These are phyloP conservation scores for Suzukiozyma palmioleophila DNA, from an alignment of 1,139 yeast species.

Conservation along the genomic window DNA sequence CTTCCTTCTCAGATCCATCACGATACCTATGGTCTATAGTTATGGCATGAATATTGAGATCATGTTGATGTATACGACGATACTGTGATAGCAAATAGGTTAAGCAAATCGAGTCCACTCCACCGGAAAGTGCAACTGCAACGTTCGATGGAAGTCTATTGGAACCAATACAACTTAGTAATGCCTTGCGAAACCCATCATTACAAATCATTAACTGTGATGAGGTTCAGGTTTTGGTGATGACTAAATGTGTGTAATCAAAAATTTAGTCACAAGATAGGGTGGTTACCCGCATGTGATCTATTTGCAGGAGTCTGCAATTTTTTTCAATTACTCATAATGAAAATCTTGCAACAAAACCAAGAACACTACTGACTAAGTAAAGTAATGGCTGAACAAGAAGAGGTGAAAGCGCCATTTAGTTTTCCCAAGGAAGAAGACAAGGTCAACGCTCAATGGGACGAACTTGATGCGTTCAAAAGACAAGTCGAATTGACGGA, in stretches of 20 bases:
- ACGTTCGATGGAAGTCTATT: constrained; percentile 13
- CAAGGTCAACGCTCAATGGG: constrained; percentile 74
- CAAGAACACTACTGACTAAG: background rate
- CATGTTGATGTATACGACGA: constrained; percentile 18
- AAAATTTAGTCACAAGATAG: background rate
- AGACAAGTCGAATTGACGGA: constrained; percentile 78
- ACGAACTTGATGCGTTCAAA: constrained; percentile 88
- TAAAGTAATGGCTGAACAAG: constrained; percentile 29
- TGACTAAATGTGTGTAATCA: background rate
- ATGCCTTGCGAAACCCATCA: constrained; percentile 10
- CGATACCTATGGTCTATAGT: constrained; percentile 60
- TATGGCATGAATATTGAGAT: constrained; percentile 38
- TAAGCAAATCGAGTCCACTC: constrained; percentile 76
- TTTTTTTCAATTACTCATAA: constrained; percentile 3
- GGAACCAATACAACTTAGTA: constrained; percentile 11
- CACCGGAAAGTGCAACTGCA: constrained; percentile 66
- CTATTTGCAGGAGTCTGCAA: background rate
- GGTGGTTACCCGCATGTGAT: background rate
- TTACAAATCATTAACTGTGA: constrained; percentile 9
- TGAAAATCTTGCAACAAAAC: background rate
- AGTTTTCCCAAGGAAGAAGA: constrained; percentile 89
- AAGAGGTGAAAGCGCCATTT: constrained; percentile 27
- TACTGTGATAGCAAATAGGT: constrained; percentile 41
- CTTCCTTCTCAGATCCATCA: constrained; percentile 44
- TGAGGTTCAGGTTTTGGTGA: no score